Evolutionary conservation across 139 green algal species (phyloP), one percentile per base, ranked within the genome.

Genomic region (Eudorina sp.): DNA sequence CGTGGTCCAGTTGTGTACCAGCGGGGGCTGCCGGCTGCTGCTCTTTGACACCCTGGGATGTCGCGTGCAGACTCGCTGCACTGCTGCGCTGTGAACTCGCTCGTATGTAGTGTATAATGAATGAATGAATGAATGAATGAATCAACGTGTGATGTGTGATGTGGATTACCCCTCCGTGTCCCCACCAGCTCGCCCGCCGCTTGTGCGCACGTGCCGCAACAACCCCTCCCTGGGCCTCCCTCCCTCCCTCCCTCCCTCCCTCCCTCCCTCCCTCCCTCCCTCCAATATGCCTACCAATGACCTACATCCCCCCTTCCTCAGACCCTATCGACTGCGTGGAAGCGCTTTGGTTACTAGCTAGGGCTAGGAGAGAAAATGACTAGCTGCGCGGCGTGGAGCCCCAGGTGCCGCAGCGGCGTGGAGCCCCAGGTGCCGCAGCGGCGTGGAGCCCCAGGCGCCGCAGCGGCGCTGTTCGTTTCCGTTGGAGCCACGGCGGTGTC

Each of bases 261-360:
- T n/a, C 21, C 73, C 29, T 29, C 73, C 11, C 25, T 29, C 27
- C 3, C 6, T 27, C 25, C 73, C 6, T 43, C 7, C 62, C 21
- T n/a, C 16, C 36, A 8, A 11, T 41, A 23, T n/a, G 3, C 7
- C 14, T 29, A 19, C 5, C 68, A 76, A 31, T 38, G 36, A 11
- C 16, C 36, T 48, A 76, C 36, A 3, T 48, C 4, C 7, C 5
- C 21, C 70, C 73, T 13, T 2, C 21, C 45, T n/a, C 53, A 85
- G 78, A 48, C 78, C 55, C 53, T 85, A 4, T 55, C 74, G 38
- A 75, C 38, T 4, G 58, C 78, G 0, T 85, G 78, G 78, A 85
- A 85, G 53, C 78, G 78, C 55, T 85, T 85, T 25, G 78, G 78
- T 25, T 85, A 85, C 55, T 85, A 46, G 31, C 62, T n/a, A n/a